Evolutionary conservation across 176 grass and related monocot genomes (phyloP), one percentile per base, ranked within the genome.

Genomic region (Ensete glaucum): DNA sequence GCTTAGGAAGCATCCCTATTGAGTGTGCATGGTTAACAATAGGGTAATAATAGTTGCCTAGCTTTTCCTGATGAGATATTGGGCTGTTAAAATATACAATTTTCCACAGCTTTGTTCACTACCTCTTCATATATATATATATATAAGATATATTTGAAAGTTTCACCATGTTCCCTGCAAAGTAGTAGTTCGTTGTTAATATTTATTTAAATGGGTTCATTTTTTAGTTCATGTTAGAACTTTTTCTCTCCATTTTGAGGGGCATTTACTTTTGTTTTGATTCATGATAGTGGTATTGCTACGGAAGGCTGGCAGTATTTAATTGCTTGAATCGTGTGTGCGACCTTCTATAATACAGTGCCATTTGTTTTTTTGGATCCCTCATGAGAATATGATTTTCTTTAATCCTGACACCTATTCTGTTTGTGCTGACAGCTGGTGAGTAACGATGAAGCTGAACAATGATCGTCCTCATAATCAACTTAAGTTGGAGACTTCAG

Each of bases 361-460:
- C 11, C 14, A 62, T 52, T 59, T 71, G 69, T 58, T 43, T 43
- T 43, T 43, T 43, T 43, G 34, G 34, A 4, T 43, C 4, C 34
- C 34, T 43, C 34, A 6, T 43, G 34, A 43, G 34, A 43, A 43
- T 43, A 53, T 53, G 48, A 56, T 73, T 53, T 3, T 11, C 12
- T 79, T 59, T 34, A 13, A 14, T 29, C 2, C 52, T 54, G n/a
- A 24, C 51, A 54, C 80, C 20, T n/a, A 57, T 83, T 79, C 25
- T 15, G 64, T 81, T 25, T 2, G 48, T 84, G 54, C 65, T 77
- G 50, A 53, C 85, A 96, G 92, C 87, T 96, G 69, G 87, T 96
- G 52, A 81, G 64, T 62, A 89, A 86, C 70, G 82, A 74, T 84
- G 89, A 80, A 76, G 73, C 62, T 75, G 82, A 82, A 76, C 75